A percentile compares a stretch with the other conserved stretches of the same genome.
Evolutionary conservation across 352 stramenopile species (phyloP).

Genomic region (Pythium apleroticum): DNA sequence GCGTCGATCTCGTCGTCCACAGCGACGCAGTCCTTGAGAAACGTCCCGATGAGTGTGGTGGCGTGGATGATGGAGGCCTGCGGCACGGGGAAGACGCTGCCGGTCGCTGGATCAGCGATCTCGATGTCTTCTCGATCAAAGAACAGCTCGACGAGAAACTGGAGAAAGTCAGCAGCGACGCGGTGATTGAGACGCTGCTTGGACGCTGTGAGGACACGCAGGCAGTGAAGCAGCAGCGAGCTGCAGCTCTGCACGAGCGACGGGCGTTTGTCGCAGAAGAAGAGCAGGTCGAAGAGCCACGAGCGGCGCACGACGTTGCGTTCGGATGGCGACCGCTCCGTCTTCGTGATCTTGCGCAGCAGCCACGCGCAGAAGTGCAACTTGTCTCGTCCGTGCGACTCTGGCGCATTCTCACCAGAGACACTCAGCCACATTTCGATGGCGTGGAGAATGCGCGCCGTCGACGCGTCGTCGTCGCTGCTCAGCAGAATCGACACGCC

Average conservation of each 20-base stretch:
- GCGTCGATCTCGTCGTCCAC: background rate
- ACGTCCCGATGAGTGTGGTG: slow-evolving; percentile 16
- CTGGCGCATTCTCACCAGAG: no score
- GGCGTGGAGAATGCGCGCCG: background rate
- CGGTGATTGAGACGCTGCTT: slow-evolving; percentile 13
- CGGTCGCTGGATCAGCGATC: slow-evolving; percentile 20
- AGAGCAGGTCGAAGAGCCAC: slow-evolving; percentile 64
- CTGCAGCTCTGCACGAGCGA: slow-evolving; percentile 34
- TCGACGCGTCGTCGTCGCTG: slow-evolving; percentile 14
- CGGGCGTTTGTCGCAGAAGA: slow-evolving; percentile 37
- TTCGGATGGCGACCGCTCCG: background rate
- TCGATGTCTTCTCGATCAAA: slow-evolving; percentile 31
- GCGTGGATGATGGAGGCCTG: slow-evolving; percentile 22
- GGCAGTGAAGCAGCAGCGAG: slow-evolving; percentile 28
- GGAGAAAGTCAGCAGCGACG: slow-evolving; percentile 12
- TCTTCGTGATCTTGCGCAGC: slow-evolving; percentile 4
- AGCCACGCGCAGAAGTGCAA: slow-evolving; percentile 19
- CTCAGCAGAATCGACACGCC: slow-evolving; percentile 18
- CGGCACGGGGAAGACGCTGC: slow-evolving; percentile 15
- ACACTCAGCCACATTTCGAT: slow-evolving; percentile 13
- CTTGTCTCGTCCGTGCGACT: background rate
- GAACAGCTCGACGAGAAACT: slow-evolving; percentile 19
- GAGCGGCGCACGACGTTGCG: slow-evolving; percentile 26
- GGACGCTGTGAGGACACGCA: slow-evolving; percentile 1
- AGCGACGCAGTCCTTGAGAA: slow-evolving; percentile 25